These are phyloP conservation scores for Cupressus sempervirens DNA, from an alignment of 75 land plant species.

Conservation along the genomic window DNA sequence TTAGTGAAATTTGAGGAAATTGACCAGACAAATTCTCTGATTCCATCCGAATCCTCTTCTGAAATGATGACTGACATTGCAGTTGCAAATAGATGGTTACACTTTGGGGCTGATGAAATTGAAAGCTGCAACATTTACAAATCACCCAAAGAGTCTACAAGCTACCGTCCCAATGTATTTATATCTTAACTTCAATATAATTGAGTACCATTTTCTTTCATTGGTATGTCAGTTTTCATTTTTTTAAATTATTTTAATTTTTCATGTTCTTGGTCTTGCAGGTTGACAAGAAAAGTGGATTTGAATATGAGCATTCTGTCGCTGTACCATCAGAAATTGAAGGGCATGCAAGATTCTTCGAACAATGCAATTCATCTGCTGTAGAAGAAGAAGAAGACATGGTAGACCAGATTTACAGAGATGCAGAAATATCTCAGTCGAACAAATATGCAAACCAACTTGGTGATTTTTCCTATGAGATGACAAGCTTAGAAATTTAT, in stretches of 20 bases:
- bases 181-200: background rate
- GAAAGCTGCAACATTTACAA: background rate
- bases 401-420: background rate
- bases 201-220: background rate
- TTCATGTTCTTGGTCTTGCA: background rate
- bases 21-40: background rate
- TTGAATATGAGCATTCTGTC: background rate
- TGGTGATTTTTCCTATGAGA: background rate
- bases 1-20: background rate
- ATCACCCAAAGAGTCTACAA: background rate
- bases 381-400: background rate
- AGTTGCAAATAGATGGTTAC: background rate
- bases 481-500: background rate
- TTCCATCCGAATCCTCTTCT: background rate
- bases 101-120: background rate
- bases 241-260: background rate
- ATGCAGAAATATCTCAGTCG: background rate
- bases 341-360: background rate
- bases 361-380: background rate
- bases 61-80: background rate
- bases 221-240: background rate
- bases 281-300: background rate
- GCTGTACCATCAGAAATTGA: background rate
- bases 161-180: background rate
- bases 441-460: background rate